Base-by-base conservation (phyloP, 805 yeast genomes). In the Kodamaea neixiangensis region DNA sequence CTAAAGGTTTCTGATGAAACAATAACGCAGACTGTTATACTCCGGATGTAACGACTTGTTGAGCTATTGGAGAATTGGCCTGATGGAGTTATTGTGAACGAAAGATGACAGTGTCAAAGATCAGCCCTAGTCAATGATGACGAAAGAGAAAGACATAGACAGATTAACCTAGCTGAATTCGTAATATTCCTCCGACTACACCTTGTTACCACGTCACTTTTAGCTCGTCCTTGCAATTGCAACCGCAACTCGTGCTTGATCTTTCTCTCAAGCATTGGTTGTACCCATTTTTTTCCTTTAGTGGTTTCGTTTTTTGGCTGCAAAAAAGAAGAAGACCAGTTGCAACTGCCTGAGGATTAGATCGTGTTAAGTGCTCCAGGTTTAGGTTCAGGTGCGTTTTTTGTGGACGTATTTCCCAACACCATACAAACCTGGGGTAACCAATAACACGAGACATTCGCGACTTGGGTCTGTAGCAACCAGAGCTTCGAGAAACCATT, bases 401-500 rank as follows among this genome's bases (percentile, higher is more conserved):
- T 6, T 6, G 2, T 37, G 15, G 7, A 13, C 34, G 49, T 33
- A 39, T 19, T 29, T 35, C 49, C 49, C 45, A 35, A 47, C 49
- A 40, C 49, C 45, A 14, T 5, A 29, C 9, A 10, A 29, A 20
- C 45, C 4, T 19, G 33, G 11, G 21, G 41, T 37, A 7, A 37
- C 19, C 19, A 37, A 37, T 11, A 19, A 13, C n/a, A 19, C 13
- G 13, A 19, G 19, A 37, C 21, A 37, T 37, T 45, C 48, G 35
- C 25, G n/a, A 22, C 48, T 45, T 22, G 43, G 37, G 14, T 37
- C 11, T 18, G 14, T 10, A 14, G 15, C 34, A 25, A 37, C 5
- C 20, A 14, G 29, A 18, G 46, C 42, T 37, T 25, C 29, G 49
- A 47, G 35, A 47, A 47, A 47, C 40, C 49, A 47, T 47, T 47